A percentile compares a stretch with the other conserved stretches of the same genome.
Conservation (phyloP, 1,284 basidiomycete species). For the Rhodotorula sp. region DNA sequence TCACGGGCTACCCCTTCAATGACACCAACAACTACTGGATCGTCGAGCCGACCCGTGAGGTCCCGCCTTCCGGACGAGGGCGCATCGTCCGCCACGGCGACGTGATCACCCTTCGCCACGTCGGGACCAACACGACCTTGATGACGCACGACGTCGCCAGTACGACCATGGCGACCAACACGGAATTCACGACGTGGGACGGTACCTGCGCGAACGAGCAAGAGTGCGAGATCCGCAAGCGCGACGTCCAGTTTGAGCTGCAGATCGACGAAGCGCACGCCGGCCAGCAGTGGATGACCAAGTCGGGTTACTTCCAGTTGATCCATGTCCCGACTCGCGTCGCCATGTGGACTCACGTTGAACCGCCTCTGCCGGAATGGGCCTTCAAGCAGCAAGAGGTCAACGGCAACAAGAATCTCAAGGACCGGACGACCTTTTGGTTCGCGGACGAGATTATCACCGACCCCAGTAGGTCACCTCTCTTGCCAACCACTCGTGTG, state of each 20-base stretch:
- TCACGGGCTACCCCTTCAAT: constrained; percentile 92
- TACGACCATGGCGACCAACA: constrained; percentile 94
- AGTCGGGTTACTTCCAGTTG: constrained; percentile 84
- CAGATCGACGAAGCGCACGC: constrained; percentile 68
- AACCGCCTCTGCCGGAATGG: constrained; percentile 84
- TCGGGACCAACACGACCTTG: constrained; percentile 77
- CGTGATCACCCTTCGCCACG: constrained; percentile 82
- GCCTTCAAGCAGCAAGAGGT: constrained; percentile 95
- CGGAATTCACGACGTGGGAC: constrained; percentile 91
- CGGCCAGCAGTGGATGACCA: constrained; percentile 82
- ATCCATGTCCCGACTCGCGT: constrained; percentile 88
- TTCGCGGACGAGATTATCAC: constrained; percentile 77
- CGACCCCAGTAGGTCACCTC: constrained; percentile 48
- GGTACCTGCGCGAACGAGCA: constrained; percentile 63
- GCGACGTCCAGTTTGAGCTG: constrained; percentile 80
- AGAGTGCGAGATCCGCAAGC: constrained; percentile 57
- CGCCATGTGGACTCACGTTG: constrained; percentile 85
- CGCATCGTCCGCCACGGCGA: constrained; percentile 87
- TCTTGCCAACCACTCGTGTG: not conserved
- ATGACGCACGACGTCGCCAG: constrained; percentile 97
- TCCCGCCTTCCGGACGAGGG: constrained; percentile 83
- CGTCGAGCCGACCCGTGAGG: constrained; percentile 85
- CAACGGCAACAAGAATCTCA: constrained; percentile 92
- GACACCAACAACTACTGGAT: constrained; percentile 97
- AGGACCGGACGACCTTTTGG: constrained; percentile 83